Conservation (phyloP, 345 rosid genomes). For the Salix koriyanagi region DNA sequence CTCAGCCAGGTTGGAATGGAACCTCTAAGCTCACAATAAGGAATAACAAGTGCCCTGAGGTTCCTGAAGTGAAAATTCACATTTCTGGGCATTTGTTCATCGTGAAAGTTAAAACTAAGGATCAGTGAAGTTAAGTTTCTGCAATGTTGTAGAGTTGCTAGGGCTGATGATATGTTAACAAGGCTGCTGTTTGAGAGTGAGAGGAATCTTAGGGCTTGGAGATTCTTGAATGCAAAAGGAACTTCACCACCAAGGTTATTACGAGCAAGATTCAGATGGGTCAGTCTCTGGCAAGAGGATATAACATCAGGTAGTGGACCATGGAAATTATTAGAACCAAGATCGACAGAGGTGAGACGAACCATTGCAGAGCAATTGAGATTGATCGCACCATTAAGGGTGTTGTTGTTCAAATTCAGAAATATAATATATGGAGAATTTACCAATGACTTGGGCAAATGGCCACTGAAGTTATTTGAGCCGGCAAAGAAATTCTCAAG, state of each 20-base stretch:
- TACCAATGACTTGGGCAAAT: conserved; percentile 27
- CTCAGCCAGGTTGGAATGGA: conserved; percentile 21
- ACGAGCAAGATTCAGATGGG: conserved; percentile 1
- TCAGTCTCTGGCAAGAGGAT: conserved; percentile 17
- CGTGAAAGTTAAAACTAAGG: background rate
- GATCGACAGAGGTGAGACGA: conserved; percentile 8
- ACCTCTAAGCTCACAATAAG: conserved; percentile 13
- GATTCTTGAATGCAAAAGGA: conserved; percentile 26
- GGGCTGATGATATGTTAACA: conserved; percentile 17
- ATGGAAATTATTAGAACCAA: conserved; percentile 21
- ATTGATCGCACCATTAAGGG: conserved; percentile 15
- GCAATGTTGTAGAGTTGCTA: conserved; percentile 21
- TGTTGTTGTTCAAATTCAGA: conserved; percentile 20
- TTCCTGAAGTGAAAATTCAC: conserved; percentile 6
- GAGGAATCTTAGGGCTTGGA: conserved; percentile 17
- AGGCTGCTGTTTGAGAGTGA: conserved; percentile 15
- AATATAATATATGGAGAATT: conserved; percentile 29
- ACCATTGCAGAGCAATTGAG: conserved; percentile 37
- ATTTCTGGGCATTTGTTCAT: conserved; percentile 17
- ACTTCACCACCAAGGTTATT: conserved; percentile 13
- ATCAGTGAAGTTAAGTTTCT: conserved; percentile 18
- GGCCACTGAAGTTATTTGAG: conserved; percentile 24
- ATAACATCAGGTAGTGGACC: conserved; percentile 20
- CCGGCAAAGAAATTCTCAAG: conserved; percentile 20
- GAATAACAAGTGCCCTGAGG: conserved; percentile 2